These are phyloP conservation scores for Cardamine resedifolia DNA, from an alignment of 345 rosid species.

Conservation along the genomic window DNA sequence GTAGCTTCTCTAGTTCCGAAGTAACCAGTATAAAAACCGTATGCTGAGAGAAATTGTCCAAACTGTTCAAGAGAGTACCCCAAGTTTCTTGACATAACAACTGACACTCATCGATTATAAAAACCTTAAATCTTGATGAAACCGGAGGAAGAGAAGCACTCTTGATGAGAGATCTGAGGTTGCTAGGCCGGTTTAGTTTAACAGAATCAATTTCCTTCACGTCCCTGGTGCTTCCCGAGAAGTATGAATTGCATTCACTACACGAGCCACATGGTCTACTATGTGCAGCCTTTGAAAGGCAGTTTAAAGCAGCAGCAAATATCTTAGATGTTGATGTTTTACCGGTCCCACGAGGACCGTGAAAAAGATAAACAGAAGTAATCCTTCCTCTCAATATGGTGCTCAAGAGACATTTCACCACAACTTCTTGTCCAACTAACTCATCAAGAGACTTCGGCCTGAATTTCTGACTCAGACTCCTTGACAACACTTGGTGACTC, in stretches of 20 bases:
- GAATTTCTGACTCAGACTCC: slow-evolving; percentile 75
- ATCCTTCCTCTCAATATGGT: slow-evolving; percentile 74
- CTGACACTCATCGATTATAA: slow-evolving; percentile 88
- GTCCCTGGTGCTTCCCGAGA: slow-evolving; percentile 69
- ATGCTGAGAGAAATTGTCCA: slow-evolving; percentile 66
- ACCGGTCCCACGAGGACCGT: slow-evolving; percentile 95
- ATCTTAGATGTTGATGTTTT: slow-evolving; percentile 88
- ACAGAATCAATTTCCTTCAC: slow-evolving; percentile 73
- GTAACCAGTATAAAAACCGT: slow-evolving; percentile 75
- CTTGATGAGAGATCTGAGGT: slow-evolving; percentile 63
- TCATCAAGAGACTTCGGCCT: slow-evolving; percentile 77
- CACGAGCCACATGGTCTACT: slow-evolving; percentile 86
- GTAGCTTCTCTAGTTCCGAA: slow-evolving; percentile 82
- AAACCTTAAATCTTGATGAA: slow-evolving; percentile 75
- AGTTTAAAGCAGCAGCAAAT: slow-evolving; percentile 91
- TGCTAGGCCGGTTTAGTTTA: slow-evolving; percentile 58
- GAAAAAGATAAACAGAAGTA: slow-evolving; percentile 74
- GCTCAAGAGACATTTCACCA: slow-evolving; percentile 69
- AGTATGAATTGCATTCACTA: slow-evolving; percentile 66
- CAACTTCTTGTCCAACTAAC: slow-evolving; percentile 83
- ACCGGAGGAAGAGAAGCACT: slow-evolving; percentile 63
- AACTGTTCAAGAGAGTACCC: slow-evolving; percentile 62
- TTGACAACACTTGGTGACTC: slow-evolving; percentile 47
- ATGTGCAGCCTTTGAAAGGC: slow-evolving; percentile 65
- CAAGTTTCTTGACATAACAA: slow-evolving; percentile 73